Evolutionary conservation across 352 stramenopile genomes (phyloP).

Genomic region (Achlya hypogyna): DNA sequence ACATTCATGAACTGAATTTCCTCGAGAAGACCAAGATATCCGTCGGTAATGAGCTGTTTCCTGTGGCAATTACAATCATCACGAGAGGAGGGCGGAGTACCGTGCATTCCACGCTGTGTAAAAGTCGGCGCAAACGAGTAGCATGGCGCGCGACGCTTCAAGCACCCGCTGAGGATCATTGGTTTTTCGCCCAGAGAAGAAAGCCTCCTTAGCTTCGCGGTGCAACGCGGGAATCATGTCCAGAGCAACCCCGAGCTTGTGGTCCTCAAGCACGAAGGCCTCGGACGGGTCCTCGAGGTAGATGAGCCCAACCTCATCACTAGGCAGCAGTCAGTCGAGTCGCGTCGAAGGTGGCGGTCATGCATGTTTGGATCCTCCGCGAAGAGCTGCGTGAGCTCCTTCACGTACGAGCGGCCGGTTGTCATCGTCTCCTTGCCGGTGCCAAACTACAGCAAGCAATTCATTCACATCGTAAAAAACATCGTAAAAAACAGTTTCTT

Average conservation of each 20-base stretch:
- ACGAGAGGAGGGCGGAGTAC: constrained; percentile 23
- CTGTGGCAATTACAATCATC: constrained; percentile 23
- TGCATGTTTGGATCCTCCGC: constrained; percentile 59
- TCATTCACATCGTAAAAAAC: too few species aligned
- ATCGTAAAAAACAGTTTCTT: too few species aligned
- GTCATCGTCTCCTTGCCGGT: too few species aligned
- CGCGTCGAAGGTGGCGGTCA: constrained; percentile 5
- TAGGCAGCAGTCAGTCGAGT: constrained; percentile 20
- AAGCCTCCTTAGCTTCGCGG: constrained; percentile 27
- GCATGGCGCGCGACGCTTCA: constrained; percentile 44
- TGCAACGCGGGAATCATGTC: constrained; percentile 42
- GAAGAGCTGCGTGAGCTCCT: constrained; percentile 35
- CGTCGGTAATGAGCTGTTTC: constrained; percentile 42
- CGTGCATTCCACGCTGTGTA: constrained; percentile 80
- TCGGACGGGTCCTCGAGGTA: constrained; percentile 40
- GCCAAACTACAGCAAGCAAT: too few species aligned
- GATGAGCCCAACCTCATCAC: constrained; percentile 68
- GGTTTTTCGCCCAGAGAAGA: background rate
- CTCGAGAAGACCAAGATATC: constrained; percentile 28
- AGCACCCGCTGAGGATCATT: constrained; percentile 25
- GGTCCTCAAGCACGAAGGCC: constrained; percentile 58
- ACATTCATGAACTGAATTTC: constrained; percentile 64
- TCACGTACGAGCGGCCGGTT: constrained; percentile 3
- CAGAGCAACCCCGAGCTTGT: constrained; percentile 73
- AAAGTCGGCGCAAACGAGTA: constrained; percentile 73